These are phyloP conservation scores for Amborella trichopoda DNA, from an alignment of 164 flowering plant genomes.

Conservation along the genomic window DNA sequence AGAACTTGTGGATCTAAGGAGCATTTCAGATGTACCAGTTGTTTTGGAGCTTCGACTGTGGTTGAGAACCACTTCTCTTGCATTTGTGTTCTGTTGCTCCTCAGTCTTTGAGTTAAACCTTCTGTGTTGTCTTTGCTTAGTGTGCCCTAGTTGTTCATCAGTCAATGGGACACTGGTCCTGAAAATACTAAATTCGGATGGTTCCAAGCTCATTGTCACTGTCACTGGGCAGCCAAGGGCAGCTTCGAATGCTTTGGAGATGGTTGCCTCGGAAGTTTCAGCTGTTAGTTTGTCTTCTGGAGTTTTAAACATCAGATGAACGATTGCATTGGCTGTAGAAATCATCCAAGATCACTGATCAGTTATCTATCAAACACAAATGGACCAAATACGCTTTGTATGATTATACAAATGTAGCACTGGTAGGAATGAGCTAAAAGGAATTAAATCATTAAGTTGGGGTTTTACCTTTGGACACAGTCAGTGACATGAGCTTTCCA, in stretches of 20 bases:
- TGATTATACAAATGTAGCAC: not conserved
- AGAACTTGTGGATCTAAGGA: conserved; percentile 3
- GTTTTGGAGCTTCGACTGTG: conserved; percentile 7
- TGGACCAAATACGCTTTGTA: not conserved
- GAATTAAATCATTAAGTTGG: not conserved
- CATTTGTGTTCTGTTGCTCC: conserved; percentile 3
- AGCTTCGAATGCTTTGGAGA: conserved; percentile 14
- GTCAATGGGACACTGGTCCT: not conserved
- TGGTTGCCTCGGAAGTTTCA: conserved; percentile 22
- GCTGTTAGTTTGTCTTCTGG: conserved; percentile 22
- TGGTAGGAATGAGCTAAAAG: not conserved
- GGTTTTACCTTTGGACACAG: conserved; percentile 20
- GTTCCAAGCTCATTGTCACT: conserved; percentile 22
- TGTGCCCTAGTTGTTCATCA: too few species aligned
- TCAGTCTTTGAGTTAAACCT: conserved; percentile 4
- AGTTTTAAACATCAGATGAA: conserved; percentile 23
- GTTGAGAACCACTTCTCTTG: not conserved
- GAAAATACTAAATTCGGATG: conserved; percentile 9
- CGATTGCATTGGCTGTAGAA: conserved; percentile 24
- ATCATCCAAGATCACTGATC: not conserved
- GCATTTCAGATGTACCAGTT: conserved; percentile 5
- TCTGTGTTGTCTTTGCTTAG: conserved; percentile 5
- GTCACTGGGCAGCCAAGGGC: conserved; percentile 23
- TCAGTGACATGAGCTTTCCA: conserved; percentile 25
- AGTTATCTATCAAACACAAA: not conserved